Base-by-base conservation (phyloP, 2,329 filamentous ascomycete species). In the Geoglossum cookeanum region DNA sequence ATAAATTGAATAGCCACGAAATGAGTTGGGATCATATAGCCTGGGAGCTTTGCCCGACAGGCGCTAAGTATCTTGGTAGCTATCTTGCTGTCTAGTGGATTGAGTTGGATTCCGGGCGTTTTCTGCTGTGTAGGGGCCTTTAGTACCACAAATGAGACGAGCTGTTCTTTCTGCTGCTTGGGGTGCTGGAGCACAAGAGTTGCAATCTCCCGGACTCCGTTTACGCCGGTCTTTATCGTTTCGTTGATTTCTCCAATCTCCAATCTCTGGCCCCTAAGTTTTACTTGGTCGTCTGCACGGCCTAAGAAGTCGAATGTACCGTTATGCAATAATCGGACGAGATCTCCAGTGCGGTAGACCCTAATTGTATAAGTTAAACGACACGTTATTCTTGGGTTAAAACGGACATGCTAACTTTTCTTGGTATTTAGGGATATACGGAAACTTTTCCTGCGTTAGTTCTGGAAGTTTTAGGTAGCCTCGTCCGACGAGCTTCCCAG, bases 161-260 rank as follows among this genome's bases (percentile, higher is more conserved):
- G 75, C 48, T 92, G 80, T 58, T 94, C 87, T 63, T 87, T 89
- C n/a, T 83, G 79, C 59, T 86, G 83, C 4, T 77, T 79, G 0
- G 72, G 75, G 63, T 88, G 84, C 58, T 83, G 85, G 3, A 84
- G 69, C 0, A 96, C 86, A 13, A 94, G 71, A 0, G 89, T 94
- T 2, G 81, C 81, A 0, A 87, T 81, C 62, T 94, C 87, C 13
- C 77, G 72, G 7, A 92, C 70, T 0, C 71, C 71, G 0, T 68
- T 60, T 0, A 79, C 74, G 0, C 78, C 78, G 22, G 77, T 73
- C 52, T 80, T 81, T 63, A 95, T 87, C 7, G 85, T 79, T 54
- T 90, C 83, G 63, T 94, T 92, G 68, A 96, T 94, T 70, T 97
- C 90, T 0, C 84, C 86, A 59, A 94, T 84, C 65, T 97, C 91